Conservation (phyloP, 2,329 filamentous ascomycete genomes). For the Incumbomyces delicatus region DNA sequence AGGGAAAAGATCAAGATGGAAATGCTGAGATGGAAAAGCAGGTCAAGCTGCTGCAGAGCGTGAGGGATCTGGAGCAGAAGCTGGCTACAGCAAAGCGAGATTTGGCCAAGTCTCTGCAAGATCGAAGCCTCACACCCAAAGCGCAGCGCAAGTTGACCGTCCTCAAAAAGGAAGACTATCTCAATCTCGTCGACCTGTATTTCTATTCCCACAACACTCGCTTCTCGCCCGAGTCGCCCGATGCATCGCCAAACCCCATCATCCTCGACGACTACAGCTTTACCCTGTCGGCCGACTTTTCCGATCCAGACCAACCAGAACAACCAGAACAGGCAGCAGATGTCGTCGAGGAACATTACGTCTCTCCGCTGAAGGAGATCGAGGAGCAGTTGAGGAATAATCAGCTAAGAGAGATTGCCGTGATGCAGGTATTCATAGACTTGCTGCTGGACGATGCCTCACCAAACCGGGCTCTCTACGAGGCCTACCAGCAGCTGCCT, state of each 20-base stretch:
- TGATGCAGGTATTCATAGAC: constrained; percentile 25
- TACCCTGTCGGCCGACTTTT: constrained; percentile 20
- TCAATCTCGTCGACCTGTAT: constrained; percentile 39
- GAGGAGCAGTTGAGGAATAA: constrained; percentile 28
- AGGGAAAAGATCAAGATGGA: constrained; percentile 30
- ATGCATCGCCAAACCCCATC: constrained; percentile 18
- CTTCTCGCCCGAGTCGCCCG: constrained; percentile 20
- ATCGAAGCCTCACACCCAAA: neutral
- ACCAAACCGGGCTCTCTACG: constrained; percentile 42
- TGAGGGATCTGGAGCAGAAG: constrained; percentile 20
- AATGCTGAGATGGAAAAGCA: constrained; percentile 18
- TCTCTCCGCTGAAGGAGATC: constrained; percentile 22
- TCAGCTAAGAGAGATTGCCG: constrained; percentile 18
- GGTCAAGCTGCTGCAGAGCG: constrained; percentile 15
- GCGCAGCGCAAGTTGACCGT: constrained; percentile 5
- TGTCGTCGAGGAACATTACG: constrained; percentile 14
- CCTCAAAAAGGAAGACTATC: constrained; percentile 35
- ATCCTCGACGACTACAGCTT: constrained; percentile 20
- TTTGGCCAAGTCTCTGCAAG: constrained; percentile 9
- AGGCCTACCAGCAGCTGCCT: constrained; percentile 44
- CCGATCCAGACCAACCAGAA: constrained; percentile 7
- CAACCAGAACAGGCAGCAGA: constrained; percentile 9
- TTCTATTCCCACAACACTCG: constrained; percentile 27
- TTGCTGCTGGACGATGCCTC: constrained; percentile 35
- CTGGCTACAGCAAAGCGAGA: constrained; percentile 16